Conservation (phyloP, 352 stramenopile species). For the Aphanomyces invadans region DNA sequence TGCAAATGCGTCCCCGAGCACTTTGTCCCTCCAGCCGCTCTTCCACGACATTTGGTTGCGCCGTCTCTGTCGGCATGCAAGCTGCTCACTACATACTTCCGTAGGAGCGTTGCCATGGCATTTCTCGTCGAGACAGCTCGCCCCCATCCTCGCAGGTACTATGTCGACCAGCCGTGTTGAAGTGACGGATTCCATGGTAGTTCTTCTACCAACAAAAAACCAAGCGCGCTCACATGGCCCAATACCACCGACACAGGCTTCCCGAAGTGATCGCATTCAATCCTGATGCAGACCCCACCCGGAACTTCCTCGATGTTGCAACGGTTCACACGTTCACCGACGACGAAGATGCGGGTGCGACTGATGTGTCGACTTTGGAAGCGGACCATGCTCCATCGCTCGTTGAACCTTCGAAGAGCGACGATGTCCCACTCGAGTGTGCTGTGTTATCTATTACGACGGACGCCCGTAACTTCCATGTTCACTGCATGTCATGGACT, state of each 20-base stretch:
- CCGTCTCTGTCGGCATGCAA: not conserved
- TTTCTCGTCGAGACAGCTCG: not conserved
- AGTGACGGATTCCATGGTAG: slow-evolving; percentile 7
- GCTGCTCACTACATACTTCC: too few species aligned
- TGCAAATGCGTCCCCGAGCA: slow-evolving; percentile 32
- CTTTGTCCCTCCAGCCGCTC: slow-evolving; percentile 32
- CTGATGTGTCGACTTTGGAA: slow-evolving; percentile 13
- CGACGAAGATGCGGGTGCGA: slow-evolving; percentile 8
- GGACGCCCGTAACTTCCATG: slow-evolving; percentile 36
- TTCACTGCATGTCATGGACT: slow-evolving; percentile 38
- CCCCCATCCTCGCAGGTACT: slow-evolving; percentile 7
- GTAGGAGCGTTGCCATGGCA: slow-evolving; percentile 22
- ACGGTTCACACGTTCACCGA: too few species aligned
- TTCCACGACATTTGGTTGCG: slow-evolving; percentile 41
- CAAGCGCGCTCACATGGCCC: slow-evolving; percentile 8
- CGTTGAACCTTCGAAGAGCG: not conserved
- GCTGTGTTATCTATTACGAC: slow-evolving; percentile 29
- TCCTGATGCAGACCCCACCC: not conserved
- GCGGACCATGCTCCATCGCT: slow-evolving; percentile 14
- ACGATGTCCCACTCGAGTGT: slow-evolving; percentile 19
- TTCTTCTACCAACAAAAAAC: slow-evolving; percentile 30
- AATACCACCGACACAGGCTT: not conserved
- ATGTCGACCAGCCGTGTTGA: not conserved
- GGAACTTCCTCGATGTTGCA: slow-evolving; percentile 2
- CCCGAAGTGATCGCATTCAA: not conserved